Base-by-base conservation (phyloP, 257 asterid genomes). In the Solanum sitiens region DNA sequence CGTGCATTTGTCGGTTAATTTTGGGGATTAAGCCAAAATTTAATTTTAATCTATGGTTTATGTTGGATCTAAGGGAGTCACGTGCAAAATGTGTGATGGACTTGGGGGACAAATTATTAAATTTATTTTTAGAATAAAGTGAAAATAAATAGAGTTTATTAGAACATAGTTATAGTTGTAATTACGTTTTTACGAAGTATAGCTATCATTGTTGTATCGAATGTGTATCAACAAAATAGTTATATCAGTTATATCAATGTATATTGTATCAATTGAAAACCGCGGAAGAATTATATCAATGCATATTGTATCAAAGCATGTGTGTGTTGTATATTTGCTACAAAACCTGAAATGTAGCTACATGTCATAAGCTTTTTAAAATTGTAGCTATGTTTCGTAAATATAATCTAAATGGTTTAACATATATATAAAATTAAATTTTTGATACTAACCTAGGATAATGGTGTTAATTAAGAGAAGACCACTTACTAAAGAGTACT, bases 81-180 rank as follows among this genome's bases (percentile, higher is more conserved):
- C 89, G 89, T 90, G 92, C 87, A 59, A 53, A 74, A n/a, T 85
- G 68, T 88, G 92, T 76, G 90, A 74, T 86, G 88, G 68, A 59
- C 40, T 77, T 84, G 35, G 88, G 86, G 84, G 39, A 35, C 82
- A 74, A 74, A 37, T 74, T 74, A 11, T n/a, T 14, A 33, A 72
- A 72, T 8, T 2, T 11, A 7, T 25, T 6, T 27, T 11, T 30
- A 1, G 75, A 68, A 68, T 68, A 68, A n/a, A 77, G 40, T 44
- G 35, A 77, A 44, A 25, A 42, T n/a, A 32, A 70, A 70, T 71
- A 70, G 7, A 14, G 6, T 68, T 53, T 53, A 53, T 68, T 5
- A 27, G 9, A 68, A 25, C 39, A 11, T 65, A 27, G n/a, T 1
- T 56, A 56, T 56, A 18, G n/a, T 56, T 56, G 65, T 56, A 56